Base-by-base conservation (phyloP, 805 yeast species). In the Pichia exigua region DNA sequence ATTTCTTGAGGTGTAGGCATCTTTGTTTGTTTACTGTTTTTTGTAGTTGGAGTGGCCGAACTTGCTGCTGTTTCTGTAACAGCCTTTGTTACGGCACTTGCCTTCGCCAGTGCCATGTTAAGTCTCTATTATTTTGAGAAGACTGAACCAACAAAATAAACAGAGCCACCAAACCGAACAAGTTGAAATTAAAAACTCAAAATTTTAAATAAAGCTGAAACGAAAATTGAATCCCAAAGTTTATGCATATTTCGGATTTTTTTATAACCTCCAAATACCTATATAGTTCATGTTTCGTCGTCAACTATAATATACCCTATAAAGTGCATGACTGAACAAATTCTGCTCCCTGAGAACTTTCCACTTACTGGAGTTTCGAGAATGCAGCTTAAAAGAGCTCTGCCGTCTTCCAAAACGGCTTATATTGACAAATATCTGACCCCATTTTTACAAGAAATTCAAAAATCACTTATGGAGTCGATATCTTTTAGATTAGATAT, bases 1-100 rank as follows among this genome's bases (percentile, higher is more conserved):
- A 62, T 62, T 48, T 62, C 66, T 44, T 63, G 60, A 30, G 59
- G 61, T 2, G 66, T 61, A 0, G 65, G 63, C 67, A 61, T 63
- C 43, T 18, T 52, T 11, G 49, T 50, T 27, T 48, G 48, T 39
- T 49, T 49, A n/a, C 26, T 43, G 44, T 20, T 43, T 42, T 43
- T 24, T 17, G 30, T 18, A 7, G 45, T 13, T 30, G 41, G 40
- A 15, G 43, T 18, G 15, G 38, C 35, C 10, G 22, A 17, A 2
- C 17, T 30, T 28, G 45, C 18, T 40, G 44, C 39, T 21, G 48
- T 22, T 2, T 17, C 22, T 17, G 41, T 3, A 11, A 35, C 39
- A 17, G 39, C 8, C 8, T 35, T 35, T 35, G 39, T 7, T 35
- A 10, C 39, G 3, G 17, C 39, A 35, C 20, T 35, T 17, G 39